Base-by-base conservation (phyloP, 2,329 filamentous ascomycete genomes). In the Diplodia seriata region DNA sequence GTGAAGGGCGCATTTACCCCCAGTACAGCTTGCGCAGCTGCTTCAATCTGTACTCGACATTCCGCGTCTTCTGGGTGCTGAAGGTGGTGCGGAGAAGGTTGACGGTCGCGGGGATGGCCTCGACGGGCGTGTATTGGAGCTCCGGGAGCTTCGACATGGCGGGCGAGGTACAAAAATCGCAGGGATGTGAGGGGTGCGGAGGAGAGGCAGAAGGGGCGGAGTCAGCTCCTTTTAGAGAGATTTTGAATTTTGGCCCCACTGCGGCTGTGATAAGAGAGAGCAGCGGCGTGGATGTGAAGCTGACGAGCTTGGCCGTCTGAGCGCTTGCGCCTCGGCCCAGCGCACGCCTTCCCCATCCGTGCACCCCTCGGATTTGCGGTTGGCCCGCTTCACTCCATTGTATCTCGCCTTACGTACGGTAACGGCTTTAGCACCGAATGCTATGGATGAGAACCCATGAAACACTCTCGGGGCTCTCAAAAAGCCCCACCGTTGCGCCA, bases 1-100 rank as follows among this genome's bases (percentile, higher is more conserved):
- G 18, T 36, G 49, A 11, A 15, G 43, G n/a, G 23, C 7, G 29
- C 2, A 55, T 79, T 79, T 72, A 85, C 83, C 87, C 93, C 95
- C 95, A 98, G 84, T 97, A 98, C 68, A 98, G 89, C 85, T 93
- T 94, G 73, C 94, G 91, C 70, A 99, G 88, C 85, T 98, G 95
- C 66, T 88, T 85, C 70, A 94, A 84, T 71, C 95, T 89, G 82
- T 91, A 98, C 74, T 92, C 86, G 69, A 97, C 77, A 66, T 92
- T 86, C 76, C 93, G 93, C 53, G 94, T 97, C 81, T 90, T 91
- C 78, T 93, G 89, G 20, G 91, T 86, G 73, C 86, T 85, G 81
- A 92, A 98, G n/a, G 90, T 88, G 63, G 84, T 81, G 75, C 89
- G 89, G 53, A 91, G 81, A 7, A 82, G 85, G 68, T 86, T 83